phyloP scores from a whole-genome alignment of 1,284 basidiomycete genomes.

The Leccinum solheimii region DNA sequence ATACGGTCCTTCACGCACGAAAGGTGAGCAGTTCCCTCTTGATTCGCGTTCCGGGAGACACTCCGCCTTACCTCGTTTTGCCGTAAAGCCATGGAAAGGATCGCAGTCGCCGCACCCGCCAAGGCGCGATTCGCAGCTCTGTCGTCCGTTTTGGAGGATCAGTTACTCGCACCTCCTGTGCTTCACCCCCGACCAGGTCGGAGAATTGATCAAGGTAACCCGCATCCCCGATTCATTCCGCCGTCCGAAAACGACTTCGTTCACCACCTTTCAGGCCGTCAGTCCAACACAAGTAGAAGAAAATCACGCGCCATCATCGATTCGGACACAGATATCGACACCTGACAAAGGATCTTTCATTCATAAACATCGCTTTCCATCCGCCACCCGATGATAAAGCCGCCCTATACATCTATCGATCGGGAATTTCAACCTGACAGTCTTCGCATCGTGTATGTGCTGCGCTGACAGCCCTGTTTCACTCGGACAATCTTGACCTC shows the following conservation, averaged over 20 bases:
- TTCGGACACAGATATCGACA: constrained; percentile 8
- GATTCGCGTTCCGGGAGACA: not conserved
- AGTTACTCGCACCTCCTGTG: constrained; percentile 17
- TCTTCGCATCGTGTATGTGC: not conserved
- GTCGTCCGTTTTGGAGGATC: constrained; percentile 15
- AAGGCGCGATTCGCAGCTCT: constrained; percentile 13
- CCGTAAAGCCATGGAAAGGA: constrained; percentile 16
- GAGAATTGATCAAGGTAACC: constrained; percentile 11
- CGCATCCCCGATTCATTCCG: not conserved
- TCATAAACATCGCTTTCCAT: constrained; percentile 5
- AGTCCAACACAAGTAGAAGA: not conserved
- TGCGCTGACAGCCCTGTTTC: constrained; percentile 2
- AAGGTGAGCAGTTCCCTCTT: constrained; percentile 10
- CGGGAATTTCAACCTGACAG: constrained; percentile 6
- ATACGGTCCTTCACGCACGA: constrained; percentile 25
- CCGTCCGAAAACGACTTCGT: not conserved
- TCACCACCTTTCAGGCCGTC: constrained; percentile 1
- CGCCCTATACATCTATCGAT: not conserved
- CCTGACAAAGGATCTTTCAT: constrained; percentile 5
- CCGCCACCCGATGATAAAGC: not conserved
- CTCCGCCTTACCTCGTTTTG: not conserved
- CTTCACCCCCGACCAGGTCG: constrained; percentile 15
- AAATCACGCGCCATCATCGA: constrained; percentile 8
- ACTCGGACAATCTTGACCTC: not conserved
- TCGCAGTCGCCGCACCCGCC: constrained; percentile 8